These are phyloP conservation scores for Crotalaria pallida DNA, from an alignment of 306 rosid genomes.

Conservation along the genomic window DNA sequence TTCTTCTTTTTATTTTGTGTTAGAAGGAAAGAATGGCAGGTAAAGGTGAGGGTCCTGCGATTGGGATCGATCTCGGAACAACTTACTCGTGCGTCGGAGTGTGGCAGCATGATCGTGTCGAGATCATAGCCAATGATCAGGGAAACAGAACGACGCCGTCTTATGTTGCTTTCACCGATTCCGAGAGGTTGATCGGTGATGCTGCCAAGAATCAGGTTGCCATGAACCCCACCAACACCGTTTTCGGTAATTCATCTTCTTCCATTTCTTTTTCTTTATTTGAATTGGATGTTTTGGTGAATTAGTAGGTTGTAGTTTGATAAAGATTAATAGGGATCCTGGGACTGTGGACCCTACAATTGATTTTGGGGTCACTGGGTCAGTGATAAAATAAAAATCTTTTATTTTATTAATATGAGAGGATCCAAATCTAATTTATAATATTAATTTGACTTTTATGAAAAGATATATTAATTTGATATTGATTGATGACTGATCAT, in stretches of 20 bases:
- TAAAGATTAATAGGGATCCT: no score
- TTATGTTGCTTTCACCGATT: conserved; percentile 68
- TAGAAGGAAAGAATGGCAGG: conserved; percentile 40
- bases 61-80: conserved; percentile 80
- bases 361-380: no score
- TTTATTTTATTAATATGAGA: no score
- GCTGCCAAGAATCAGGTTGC: conserved; percentile 92
- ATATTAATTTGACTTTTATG: no score
- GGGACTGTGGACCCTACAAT: no score
- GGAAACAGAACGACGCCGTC: conserved; percentile 82
- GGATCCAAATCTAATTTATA: no score
- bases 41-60: conserved; percentile 78
- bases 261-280: neutral
- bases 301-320: no score
- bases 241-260: conserved; percentile 43
- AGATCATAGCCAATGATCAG: conserved; percentile 80
- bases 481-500: no score
- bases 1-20: neutral
- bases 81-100: conserved; percentile 82
- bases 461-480: no score
- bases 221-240: conserved; percentile 79
- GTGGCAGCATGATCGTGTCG: conserved; percentile 80
- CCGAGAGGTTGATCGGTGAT: conserved; percentile 69
- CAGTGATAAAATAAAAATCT: no score
- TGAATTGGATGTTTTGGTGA: neutral